A percentile compares a stretch with the other conserved stretches of the same genome.
These are phyloP conservation scores for Boletellus ananiceps DNA, from an alignment of 768 basidiomycete genomes.

Conservation along the genomic window DNA sequence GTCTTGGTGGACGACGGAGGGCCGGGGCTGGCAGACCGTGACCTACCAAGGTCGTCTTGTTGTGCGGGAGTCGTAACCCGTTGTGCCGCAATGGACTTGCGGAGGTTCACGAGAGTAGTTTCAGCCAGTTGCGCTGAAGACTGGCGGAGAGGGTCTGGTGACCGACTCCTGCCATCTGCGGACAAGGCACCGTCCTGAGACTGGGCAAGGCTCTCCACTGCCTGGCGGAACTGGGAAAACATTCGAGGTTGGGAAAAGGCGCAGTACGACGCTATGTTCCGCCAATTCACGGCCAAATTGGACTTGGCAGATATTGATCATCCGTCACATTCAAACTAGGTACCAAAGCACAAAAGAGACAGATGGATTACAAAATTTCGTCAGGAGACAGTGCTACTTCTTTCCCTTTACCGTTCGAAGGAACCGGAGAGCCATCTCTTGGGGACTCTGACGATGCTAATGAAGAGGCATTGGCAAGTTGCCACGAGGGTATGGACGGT, in stretches of 20 bases:
- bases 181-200: conserved; percentile 33
- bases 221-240: conserved; percentile 73
- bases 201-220: conserved; percentile 65
- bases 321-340: conserved; percentile 1
- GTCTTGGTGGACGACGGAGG: conserved; percentile 18
- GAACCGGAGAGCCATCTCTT: conserved; percentile 5
- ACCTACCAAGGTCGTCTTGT: conserved; percentile 12
- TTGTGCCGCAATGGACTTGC: conserved; percentile 57
- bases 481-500: conserved; percentile 89
- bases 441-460: conserved; percentile 15
- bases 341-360: not conserved
- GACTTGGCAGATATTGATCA: not conserved
- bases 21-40: conserved; percentile 24
- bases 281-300: too few relatives aligned
- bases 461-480: conserved; percentile 50
- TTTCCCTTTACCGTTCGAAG: conserved; percentile 54
- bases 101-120: conserved; percentile 52
- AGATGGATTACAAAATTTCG: conserved; percentile 18
- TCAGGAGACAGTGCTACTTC: conserved; percentile 35
- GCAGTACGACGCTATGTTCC: not conserved
- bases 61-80: conserved; percentile 42
- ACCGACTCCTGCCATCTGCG: conserved; percentile 34
- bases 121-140: conserved; percentile 58
- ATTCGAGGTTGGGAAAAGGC: conserved; percentile 34
- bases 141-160: conserved; percentile 31